Base-by-base conservation (phyloP, 805 yeast species). In the Saccharomycodes ludwigii region DNA sequence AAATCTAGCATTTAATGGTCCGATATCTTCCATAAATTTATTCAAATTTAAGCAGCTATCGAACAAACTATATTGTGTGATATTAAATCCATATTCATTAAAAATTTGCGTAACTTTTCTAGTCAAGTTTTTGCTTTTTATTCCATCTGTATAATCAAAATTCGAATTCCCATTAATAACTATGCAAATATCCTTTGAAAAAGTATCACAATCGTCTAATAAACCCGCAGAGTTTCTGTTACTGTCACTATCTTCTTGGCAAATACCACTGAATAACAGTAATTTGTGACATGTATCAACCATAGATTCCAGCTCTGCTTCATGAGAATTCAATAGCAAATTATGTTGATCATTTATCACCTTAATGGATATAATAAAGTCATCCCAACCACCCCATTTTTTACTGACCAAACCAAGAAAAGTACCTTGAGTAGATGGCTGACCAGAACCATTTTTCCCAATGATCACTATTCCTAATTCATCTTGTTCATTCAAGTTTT, bases 331-430 rank as follows among this genome's bases (percentile, higher is more conserved):
- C 18, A 51, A 51, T 6, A 46, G 21, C 4, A 11, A 12, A 9
- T 21, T 27, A 6, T 37, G 29, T 9, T 40, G 32, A 7, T 32
- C 29, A 20, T n/a, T n/a, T n/a, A 36, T 38, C 2, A 61, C 53
- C 23, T 51, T 42, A 6, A 68, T 35, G 7, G 54, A 61, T n/a
- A 52, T 48, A 16, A 67, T 41, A 15, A 68, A 42, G 4, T 59
- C 60, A 21, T 54, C 54, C 71, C 75, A 68, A 1, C 71, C 72
- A 9, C 54, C 49, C 75, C 75, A 71, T 4, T 40, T 40, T 10
- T 58, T 48, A 12, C 52, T 47, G 0, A 63, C 57, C 43, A 67
- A 61, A 3, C 76, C 76, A 25, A 66, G 50, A 39, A 61, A 70
- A 1, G 68, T 59, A 1, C 70, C 67, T 20, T 41, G 41, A 17